Percentiles rank a stretch among this genome's conserved stretches.
These are phyloP conservation scores for Trichopus zeylanicus DNA, from an alignment of 116 monocot species.

Conservation along the genomic window DNA sequence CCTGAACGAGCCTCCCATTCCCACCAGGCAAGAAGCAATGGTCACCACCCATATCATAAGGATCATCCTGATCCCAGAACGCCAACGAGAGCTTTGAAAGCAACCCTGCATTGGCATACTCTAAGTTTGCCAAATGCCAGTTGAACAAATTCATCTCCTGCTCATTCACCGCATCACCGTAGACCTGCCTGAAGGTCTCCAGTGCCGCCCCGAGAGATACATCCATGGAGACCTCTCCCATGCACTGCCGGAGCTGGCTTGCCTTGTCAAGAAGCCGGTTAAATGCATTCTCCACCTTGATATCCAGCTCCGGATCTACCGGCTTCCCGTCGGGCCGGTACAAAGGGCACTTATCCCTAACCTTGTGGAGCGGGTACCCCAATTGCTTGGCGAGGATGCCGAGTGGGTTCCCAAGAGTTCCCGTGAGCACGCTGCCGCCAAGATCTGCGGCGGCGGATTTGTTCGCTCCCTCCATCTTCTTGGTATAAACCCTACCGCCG, in stretches of 20 bases:
- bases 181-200: conserved; percentile 76
- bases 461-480: conserved; percentile 63
- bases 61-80: conserved; percentile 98
- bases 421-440: conserved; percentile 84
- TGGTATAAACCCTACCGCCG: conserved; percentile 90
- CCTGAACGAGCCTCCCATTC: conserved; percentile 81
- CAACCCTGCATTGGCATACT: too few relatives aligned
- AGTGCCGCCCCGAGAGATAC: conserved; percentile 85
- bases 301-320: conserved; percentile 58
- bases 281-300: conserved; percentile 77
- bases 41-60: conserved; percentile 98
- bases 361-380: conserved; percentile 56
- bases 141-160: conserved; percentile 87
- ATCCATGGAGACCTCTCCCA: conserved; percentile 92
- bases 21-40: conserved; percentile 96
- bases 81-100: conserved; percentile 84
- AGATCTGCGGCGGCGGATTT: conserved; percentile 64
- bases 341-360: conserved; percentile 90
- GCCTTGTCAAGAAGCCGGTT: conserved; percentile 78
- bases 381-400: conserved; percentile 75
- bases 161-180: conserved; percentile 66
- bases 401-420: conserved; percentile 82
- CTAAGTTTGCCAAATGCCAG: too few relatives aligned
- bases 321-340: conserved; percentile 61
- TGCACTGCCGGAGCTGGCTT: conserved; percentile 55